Evolutionary conservation across 352 stramenopile species (phyloP), one percentile per base, ranked within the genome.

Genomic region (Phytophthora litchii): DNA sequence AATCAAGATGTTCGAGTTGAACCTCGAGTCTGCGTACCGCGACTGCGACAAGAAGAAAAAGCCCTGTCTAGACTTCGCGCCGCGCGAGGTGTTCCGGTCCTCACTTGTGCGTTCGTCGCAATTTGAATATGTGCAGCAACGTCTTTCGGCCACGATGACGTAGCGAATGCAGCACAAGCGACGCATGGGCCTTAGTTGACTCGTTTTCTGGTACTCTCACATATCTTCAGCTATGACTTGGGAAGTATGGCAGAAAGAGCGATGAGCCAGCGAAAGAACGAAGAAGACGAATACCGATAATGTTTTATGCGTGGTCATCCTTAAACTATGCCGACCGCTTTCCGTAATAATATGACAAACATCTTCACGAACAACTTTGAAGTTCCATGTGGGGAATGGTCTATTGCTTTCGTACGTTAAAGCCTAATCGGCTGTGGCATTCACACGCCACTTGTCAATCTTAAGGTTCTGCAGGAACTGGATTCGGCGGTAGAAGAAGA

Each of bases 361-460:
- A 57, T 47, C 21, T 45, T 54, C 44, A 43, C 17, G 16, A 49
- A 59, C 25, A 60, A 37, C 38, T 20, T 35, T 27, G 23, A 19
- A 20, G 25, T 21, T 46, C 29, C 23, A 64, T 55, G 19, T 42
- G 8, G 46, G 32, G 35, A 52, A 50, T 9, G 23, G 20, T 72
- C 62, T 72, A 70, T 73, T 74, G 21, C 34, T 42, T 56, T 50
- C 36, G 35, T 46, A 38, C 21, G 17, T 23, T 54, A 54, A 35
- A 37, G 12, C 46, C 38, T 76, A 85, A 29, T 83, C 70, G 21
- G 68, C 59, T 12, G 64, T 67, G 25, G 23, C 50, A 50, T 67
- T 65, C 21, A 95, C 75, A 46, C 86, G 86, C 86, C 86, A 95
- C 60, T 88, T 87, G 55, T 89, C 76, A 25, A 93, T 85, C 64